Percentiles rank a stretch among this genome's conserved stretches.
Conservation (phyloP, 2,329 filamentous ascomycete genomes). For the Botrytis tulipae region DNA sequence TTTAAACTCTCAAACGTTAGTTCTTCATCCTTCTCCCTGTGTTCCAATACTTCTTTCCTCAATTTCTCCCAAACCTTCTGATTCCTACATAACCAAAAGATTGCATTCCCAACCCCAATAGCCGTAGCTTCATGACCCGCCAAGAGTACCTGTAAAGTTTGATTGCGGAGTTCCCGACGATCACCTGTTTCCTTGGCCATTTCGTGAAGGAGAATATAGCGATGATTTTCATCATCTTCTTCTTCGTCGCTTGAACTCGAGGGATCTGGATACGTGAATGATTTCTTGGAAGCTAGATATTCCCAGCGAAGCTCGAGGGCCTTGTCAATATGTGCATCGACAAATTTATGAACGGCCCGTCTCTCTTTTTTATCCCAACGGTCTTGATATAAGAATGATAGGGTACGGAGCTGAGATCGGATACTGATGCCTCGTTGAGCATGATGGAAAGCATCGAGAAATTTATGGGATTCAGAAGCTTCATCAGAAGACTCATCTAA, state of each 20-base stretch:
- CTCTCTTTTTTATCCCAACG: background rate
- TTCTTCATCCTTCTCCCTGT: slow-evolving; percentile 41
- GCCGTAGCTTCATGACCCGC: slow-evolving; percentile 45
- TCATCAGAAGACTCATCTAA: background rate
- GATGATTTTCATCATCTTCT: background rate
- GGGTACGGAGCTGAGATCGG: background rate
- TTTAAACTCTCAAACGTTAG: slow-evolving; percentile 43
- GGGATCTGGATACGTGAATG: too few relatives aligned
- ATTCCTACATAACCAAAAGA: slow-evolving; percentile 31
- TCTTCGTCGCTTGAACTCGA: background rate
- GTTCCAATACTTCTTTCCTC: slow-evolving; percentile 29
- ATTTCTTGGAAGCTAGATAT: background rate
- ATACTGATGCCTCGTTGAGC: background rate
- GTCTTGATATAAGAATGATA: background rate
- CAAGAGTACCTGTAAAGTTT: slow-evolving; percentile 40
- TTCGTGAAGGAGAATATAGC: background rate
- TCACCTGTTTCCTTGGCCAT: slow-evolving; percentile 39
- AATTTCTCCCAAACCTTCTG: slow-evolving; percentile 36
- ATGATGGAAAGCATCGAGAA: background rate
- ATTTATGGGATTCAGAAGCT: background rate
- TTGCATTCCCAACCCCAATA: slow-evolving; percentile 39
- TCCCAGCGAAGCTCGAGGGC: background rate
- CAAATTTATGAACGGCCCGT: background rate
- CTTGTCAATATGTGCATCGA: background rate
- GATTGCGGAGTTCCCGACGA: slow-evolving; percentile 39